phyloP scores from a whole-genome alignment of 2,329 filamentous ascomycete genomes.

The Arthroderma uncinatum region DNA sequence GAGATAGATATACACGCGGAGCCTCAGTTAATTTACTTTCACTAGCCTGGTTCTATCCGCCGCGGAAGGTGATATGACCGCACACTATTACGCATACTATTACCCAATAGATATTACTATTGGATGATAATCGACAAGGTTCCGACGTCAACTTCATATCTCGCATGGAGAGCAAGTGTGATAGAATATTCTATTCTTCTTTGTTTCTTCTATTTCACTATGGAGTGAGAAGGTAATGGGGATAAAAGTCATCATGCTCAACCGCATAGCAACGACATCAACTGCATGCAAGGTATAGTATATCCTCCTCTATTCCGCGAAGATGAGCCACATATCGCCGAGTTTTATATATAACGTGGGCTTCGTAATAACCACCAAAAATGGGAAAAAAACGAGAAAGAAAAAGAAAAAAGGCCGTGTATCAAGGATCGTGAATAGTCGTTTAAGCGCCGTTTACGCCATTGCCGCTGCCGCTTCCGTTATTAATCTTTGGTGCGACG shows the following conservation, averaged over 20 bases:
- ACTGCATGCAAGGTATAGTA: neutral
- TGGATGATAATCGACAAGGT: no score
- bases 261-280: neutral
- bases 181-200: neutral
- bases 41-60: no score
- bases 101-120: neutral
- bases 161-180: neutral
- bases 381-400: neutral
- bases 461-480: constrained; percentile 19
- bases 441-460: constrained; percentile 15
- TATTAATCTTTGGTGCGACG: constrained; percentile 38
- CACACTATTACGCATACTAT: no score
- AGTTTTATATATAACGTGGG: neutral
- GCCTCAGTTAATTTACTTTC: no score
- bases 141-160: no score
- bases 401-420: neutral
- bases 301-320: neutral
- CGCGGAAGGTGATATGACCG: no score
- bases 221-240: neutral
- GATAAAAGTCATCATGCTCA: neutral
- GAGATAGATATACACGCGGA: no score
- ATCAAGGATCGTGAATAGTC: neutral
- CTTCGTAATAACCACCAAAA: neutral
- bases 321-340: neutral
- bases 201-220: neutral